Percentiles rank a stretch among this genome's conserved stretches.
phyloP scores from a whole-genome alignment of 352 stramenopile species.

The Globisporangium spiculum region DNA sequence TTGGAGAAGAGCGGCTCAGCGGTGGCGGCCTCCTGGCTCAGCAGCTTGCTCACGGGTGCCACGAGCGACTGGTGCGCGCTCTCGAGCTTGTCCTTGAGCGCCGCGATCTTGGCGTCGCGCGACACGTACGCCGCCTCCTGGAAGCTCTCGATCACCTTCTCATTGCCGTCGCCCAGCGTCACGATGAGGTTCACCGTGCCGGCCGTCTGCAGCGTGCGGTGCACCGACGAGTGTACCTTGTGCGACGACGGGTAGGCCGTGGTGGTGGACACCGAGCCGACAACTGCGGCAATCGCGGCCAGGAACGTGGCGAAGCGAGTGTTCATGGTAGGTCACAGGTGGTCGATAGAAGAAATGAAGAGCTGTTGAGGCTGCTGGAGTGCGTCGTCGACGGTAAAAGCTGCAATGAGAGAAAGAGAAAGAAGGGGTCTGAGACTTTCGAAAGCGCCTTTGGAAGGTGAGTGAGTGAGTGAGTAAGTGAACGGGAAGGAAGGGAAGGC shows the following conservation, averaged over 20 bases:
- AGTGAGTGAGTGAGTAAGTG: neutral
- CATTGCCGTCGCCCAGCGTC: neutral
- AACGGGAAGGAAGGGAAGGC: neutral
- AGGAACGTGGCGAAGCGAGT: neutral
- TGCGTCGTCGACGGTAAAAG: neutral
- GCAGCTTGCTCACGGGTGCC: neutral
- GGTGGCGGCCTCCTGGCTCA: neutral
- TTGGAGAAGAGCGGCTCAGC: neutral
- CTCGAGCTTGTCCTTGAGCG: constrained; percentile 3
- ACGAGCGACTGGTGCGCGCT: neutral
- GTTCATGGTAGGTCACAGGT: neutral
- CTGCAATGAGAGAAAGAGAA: neutral
- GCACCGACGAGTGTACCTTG: neutral
- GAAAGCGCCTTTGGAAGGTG: neutral
- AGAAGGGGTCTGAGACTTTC: neutral
- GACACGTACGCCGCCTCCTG: neutral
- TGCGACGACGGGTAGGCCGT: neutral
- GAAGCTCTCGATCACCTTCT: neutral
- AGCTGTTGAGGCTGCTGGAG: neutral
- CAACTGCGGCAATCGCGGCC: neutral
- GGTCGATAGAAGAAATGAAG: neutral
- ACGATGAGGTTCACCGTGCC: constrained; percentile 3
- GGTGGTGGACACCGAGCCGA: neutral
- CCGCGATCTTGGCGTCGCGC: neutral
- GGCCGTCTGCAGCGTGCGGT: neutral